A percentile compares a stretch with the other conserved stretches of the same genome.
Evolutionary conservation across 148 eudicot genomes (phyloP).

Genomic region (Simmondsia chinensis): DNA sequence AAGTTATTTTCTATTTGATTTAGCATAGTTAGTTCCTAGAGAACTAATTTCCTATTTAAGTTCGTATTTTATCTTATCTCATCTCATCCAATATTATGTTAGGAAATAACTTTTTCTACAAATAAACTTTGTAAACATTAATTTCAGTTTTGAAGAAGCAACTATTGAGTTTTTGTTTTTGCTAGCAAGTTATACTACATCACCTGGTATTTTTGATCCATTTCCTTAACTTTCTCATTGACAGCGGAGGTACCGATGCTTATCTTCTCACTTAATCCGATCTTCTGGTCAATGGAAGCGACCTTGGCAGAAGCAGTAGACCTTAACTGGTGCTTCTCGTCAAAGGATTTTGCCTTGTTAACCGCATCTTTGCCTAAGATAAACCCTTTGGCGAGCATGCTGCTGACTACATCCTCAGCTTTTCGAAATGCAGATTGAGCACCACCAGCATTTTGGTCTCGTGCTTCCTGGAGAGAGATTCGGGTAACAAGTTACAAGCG

Average conservation of each 20-base stretch:
- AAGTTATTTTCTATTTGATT: no score
- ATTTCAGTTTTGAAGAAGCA: no score
- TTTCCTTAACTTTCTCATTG: conserved; percentile 75
- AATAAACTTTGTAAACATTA: no score
- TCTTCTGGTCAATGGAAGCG: conserved; percentile 72
- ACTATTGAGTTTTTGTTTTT: no score
- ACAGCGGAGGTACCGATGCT: conserved; percentile 74
- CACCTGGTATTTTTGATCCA: conserved; percentile 82
- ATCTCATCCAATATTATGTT: no score
- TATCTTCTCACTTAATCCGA: conserved; percentile 81
- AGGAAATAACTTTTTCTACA: no score
- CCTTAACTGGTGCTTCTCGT: conserved; percentile 74
- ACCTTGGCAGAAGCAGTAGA: conserved; percentile 81
- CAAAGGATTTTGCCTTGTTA: conserved; percentile 81
- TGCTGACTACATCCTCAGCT: conserved; percentile 90
- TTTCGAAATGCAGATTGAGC: conserved; percentile 63
- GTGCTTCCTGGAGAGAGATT: conserved; percentile 36
- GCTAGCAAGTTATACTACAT: no score
- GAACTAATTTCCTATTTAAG: no score
- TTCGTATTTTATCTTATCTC: no score
- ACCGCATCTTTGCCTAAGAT: conserved; percentile 92
- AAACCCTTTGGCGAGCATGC: conserved; percentile 93
- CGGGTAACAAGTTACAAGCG: conserved; percentile 2
- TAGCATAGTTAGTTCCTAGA: no score
- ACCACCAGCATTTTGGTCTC: conserved; percentile 24